A percentile compares a stretch with the other conserved stretches of the same genome.
phyloP scores from a whole-genome alignment of 2,329 filamentous ascomycete species.

The Trichoderma asperellum region DNA sequence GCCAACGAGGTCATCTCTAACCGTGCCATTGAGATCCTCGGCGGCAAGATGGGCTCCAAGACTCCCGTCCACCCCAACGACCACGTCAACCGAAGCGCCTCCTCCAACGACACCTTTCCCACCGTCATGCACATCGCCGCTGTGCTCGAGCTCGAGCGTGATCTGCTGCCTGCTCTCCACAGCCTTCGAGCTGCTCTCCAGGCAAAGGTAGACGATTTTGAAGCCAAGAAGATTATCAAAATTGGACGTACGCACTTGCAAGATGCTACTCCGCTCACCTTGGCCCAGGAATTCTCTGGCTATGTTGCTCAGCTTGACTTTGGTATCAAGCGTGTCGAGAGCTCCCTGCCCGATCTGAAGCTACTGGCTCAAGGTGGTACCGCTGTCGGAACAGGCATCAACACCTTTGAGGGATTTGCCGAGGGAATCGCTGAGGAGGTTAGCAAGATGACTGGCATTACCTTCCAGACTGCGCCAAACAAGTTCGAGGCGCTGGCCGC shows the following conservation, averaged over 20 bases:
- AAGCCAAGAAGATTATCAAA: constrained; percentile 90
- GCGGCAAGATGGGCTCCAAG: constrained; percentile 92
- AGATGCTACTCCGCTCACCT: constrained; percentile 92
- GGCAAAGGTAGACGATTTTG: constrained; percentile 85
- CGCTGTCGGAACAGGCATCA: constrained; percentile 94
- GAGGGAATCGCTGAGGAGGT: constrained; percentile 92
- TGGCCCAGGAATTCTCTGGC: constrained; percentile 96
- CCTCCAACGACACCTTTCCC: constrained; percentile 98
- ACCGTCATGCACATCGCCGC: constrained; percentile 99
- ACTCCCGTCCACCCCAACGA: constrained; percentile 99
- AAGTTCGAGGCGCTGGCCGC: constrained; percentile 98
- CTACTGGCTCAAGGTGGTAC: constrained; percentile 94
- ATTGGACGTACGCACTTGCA: constrained; percentile 97
- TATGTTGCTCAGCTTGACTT: constrained; percentile 95
- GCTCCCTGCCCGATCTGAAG: constrained; percentile 79
- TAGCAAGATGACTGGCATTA: constrained; percentile 84
- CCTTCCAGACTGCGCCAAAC: constrained; percentile 96
- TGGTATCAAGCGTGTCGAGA: constrained; percentile 84
- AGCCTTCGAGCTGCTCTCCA: constrained; percentile 83
- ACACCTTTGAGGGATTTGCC: constrained; percentile 95
- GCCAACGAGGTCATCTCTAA: constrained; percentile 99
- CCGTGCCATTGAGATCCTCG: constrained; percentile 96
- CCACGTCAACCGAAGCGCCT: constrained; percentile 99
- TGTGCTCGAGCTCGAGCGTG: constrained; percentile 86
- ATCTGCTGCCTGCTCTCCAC: constrained; percentile 80